A percentile compares a stretch with the other conserved stretches of the same genome.
phyloP scores from a whole-genome alignment of 768 basidiomycete species.

The Tricholoma matsutake region DNA sequence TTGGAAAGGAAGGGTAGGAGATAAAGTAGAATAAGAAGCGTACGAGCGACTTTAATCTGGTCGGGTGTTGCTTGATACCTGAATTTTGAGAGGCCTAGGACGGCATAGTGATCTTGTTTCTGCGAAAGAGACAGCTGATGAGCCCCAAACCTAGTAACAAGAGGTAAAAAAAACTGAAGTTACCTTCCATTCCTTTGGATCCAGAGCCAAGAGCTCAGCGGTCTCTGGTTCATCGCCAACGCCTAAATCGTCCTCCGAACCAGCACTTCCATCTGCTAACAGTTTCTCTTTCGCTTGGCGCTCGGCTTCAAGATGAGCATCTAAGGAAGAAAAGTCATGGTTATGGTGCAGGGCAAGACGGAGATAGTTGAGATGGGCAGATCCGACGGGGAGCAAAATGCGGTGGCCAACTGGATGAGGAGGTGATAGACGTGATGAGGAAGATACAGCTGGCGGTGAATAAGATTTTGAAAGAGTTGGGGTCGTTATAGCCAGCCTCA shows the following conservation, averaged over 20 bases:
- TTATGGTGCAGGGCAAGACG: constrained; percentile 71
- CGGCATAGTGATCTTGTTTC: constrained; percentile 99
- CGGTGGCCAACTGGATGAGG: constrained; percentile 41
- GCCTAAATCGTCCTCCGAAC: constrained; percentile 81
- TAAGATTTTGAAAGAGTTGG: constrained; percentile 40
- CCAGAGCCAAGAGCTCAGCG: constrained; percentile 62
- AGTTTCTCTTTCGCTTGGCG: constrained; percentile 39
- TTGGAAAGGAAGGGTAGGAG: background rate
- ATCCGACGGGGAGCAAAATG: constrained; percentile 77
- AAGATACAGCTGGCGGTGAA: constrained; percentile 35
- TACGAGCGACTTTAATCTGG: constrained; percentile 96
- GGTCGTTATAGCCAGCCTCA: constrained; percentile 28
- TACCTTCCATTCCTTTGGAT: constrained; percentile 99
- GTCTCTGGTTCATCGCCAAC: constrained; percentile 90
- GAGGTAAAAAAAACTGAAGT: background rate
- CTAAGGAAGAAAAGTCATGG: constrained; percentile 81
- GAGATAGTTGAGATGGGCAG: constrained; percentile 82
- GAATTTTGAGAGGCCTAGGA: constrained; percentile 89
- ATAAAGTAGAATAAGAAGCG: constrained; percentile 29
- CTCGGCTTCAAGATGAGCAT: constrained; percentile 52
- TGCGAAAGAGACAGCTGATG: constrained; percentile 24
- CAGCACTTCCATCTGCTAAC: constrained; percentile 45
- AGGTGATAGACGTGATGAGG: constrained; percentile 28
- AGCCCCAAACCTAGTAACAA: background rate
- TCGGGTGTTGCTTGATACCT: constrained; percentile 83